Conservation (phyloP, 352 stramenopile species). For the Phytophthora brassicae region DNA sequence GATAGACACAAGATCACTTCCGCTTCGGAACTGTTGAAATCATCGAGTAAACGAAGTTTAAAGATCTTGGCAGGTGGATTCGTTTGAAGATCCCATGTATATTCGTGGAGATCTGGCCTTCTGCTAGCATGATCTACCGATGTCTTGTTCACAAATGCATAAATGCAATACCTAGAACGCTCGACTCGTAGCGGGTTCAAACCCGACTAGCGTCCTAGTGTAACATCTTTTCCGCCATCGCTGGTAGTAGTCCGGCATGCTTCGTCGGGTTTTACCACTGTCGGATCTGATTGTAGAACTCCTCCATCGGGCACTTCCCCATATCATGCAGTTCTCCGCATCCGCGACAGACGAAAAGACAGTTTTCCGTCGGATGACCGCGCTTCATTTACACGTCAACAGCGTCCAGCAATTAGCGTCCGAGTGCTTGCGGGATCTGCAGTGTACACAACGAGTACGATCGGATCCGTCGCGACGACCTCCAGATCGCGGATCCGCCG, state of each 20-base stretch:
- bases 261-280: too few relatives aligned
- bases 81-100: background rate
- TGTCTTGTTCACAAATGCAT: too few relatives aligned
- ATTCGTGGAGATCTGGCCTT: background rate
- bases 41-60: background rate
- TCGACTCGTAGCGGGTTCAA: too few relatives aligned
- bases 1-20: background rate
- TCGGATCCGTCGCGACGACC: background rate
- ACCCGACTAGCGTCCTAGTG: too few relatives aligned
- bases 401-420: background rate
- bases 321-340: too few relatives aligned
- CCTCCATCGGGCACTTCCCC: too few relatives aligned
- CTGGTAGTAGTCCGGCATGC: slow-evolving; percentile 14
- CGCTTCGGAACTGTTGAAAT: background rate
- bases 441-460: background rate
- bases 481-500: background rate
- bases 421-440: background rate
- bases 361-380: slow-evolving; percentile 10
- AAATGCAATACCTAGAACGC: too few relatives aligned
- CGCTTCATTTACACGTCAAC: background rate
- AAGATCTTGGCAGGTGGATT: background rate
- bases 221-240: too few relatives aligned
- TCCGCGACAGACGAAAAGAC: too few relatives aligned
- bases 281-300: too few relatives aligned
- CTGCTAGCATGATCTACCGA: background rate